phyloP scores from a whole-genome alignment of 768 basidiomycete species.

The Termitomyces sp. region DNA sequence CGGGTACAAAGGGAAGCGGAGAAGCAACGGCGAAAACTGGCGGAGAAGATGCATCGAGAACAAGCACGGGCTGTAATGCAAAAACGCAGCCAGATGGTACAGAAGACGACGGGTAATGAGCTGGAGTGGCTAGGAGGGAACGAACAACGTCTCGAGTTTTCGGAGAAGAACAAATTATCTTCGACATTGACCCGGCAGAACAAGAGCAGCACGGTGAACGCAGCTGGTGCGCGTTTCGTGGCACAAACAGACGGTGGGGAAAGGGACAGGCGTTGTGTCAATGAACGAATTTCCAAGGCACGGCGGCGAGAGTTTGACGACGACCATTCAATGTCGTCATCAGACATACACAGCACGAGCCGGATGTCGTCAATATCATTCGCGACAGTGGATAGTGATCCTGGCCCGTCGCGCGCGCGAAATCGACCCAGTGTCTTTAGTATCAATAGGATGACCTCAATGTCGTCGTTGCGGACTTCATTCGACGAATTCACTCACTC shows the following conservation, averaged over 20 bases:
- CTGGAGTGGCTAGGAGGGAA: conserved; percentile 58
- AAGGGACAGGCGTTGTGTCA: conserved; percentile 47
- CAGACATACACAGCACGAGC: conserved; percentile 72
- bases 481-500: conserved; percentile 71
- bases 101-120: conserved; percentile 47
- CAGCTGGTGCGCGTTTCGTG: conserved; percentile 55
- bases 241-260: conserved; percentile 26
- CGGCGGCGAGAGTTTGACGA: conserved; percentile 83
- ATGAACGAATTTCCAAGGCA: conserved; percentile 67
- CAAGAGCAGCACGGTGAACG: conserved; percentile 45
- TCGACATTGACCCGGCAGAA: conserved; percentile 62
- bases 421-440: conserved; percentile 57
- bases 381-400: conserved; percentile 81
- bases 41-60: conserved; percentile 71
- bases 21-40: conserved; percentile 73
- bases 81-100: conserved; percentile 76
- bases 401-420: conserved; percentile 66
- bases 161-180: conserved; percentile 45
- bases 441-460: conserved; percentile 71
- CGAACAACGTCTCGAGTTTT: conserved; percentile 36
- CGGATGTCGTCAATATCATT: conserved; percentile 77
- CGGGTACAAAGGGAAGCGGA: conserved; percentile 76
- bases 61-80: conserved; percentile 90
- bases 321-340: conserved; percentile 88
- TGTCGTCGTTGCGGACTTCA: conserved; percentile 69